Evolutionary conservation across 1,139 yeast genomes (phyloP).

Genomic region (Sugiyamaella novakii): DNA sequence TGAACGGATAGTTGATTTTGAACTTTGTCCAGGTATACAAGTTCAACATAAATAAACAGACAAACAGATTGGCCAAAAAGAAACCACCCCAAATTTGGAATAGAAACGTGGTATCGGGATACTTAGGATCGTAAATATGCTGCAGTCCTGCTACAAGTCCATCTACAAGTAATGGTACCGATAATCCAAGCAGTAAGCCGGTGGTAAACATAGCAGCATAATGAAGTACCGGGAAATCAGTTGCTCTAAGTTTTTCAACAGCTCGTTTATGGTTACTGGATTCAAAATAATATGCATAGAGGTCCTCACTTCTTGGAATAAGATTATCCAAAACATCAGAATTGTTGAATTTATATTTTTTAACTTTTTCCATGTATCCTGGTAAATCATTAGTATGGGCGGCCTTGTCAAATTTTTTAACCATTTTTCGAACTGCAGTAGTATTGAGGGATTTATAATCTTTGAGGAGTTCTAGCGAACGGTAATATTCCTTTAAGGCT

Average conservation of each 20-base stretch:
- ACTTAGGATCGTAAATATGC: constrained; percentile 31
- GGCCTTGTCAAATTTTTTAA: constrained; percentile 86
- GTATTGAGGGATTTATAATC: constrained; percentile 77
- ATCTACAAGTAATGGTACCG: constrained; percentile 62
- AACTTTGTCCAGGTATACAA: constrained; percentile 70
- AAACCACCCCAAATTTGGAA: constrained; percentile 95
- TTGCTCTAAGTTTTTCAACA: constrained; percentile 67
- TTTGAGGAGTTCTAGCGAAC: constrained; percentile 74
- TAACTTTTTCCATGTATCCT: constrained; percentile 61
- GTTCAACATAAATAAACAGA: constrained; percentile 66
- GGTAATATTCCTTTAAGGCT: constrained; percentile 78
- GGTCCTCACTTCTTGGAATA: constrained; percentile 62
- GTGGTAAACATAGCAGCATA: constrained; percentile 39
- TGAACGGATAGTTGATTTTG: constrained; percentile 86
- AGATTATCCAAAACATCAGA: constrained; percentile 69
- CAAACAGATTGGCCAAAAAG: constrained; percentile 60
- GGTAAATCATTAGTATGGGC: constrained; percentile 53
- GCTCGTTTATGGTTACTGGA: constrained; percentile 73
- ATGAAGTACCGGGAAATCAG: constrained; percentile 43
- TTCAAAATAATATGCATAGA: constrained; percentile 69
- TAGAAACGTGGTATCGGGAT: constrained; percentile 48
- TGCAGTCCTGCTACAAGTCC: constrained; percentile 55
- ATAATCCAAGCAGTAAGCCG: constrained; percentile 71
- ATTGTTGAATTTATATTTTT: constrained; percentile 57
- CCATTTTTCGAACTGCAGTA: constrained; percentile 84